These are phyloP conservation scores for Ascochyta viciae-villosae DNA, from an alignment of 2,329 filamentous ascomycete species.

Conservation along the genomic window DNA sequence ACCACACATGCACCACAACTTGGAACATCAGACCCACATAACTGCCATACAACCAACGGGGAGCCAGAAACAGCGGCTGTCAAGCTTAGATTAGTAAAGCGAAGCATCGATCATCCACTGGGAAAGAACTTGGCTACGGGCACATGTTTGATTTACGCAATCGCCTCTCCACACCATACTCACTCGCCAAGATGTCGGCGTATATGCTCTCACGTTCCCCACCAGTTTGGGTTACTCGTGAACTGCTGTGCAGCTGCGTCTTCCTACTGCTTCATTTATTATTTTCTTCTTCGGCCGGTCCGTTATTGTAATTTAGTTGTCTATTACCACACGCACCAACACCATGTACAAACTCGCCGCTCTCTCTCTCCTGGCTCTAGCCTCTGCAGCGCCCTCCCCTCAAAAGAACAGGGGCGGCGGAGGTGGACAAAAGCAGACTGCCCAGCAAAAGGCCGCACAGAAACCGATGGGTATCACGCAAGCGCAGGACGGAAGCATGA, in stretches of 20 bases:
- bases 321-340: neutral
- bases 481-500: slow-evolving; percentile 63
- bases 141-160: slow-evolving; percentile 17
- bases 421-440: slow-evolving; percentile 31
- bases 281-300: slow-evolving; percentile 33
- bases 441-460: slow-evolving; percentile 44
- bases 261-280: slow-evolving; percentile 7
- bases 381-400: slow-evolving; percentile 27
- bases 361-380: slow-evolving; percentile 30
- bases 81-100: slow-evolving; percentile 26
- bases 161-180: neutral
- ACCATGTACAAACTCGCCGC: slow-evolving; percentile 29
- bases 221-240: slow-evolving; percentile 10
- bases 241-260: slow-evolving; percentile 9
- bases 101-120: slow-evolving; percentile 19
- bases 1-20: slow-evolving; percentile 33
- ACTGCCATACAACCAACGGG: neutral
- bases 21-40: slow-evolving; percentile 35
- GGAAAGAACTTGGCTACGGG: slow-evolving; percentile 13
- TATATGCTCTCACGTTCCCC: slow-evolving; percentile 8
- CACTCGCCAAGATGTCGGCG: slow-evolving; percentile 2
- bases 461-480: slow-evolving; percentile 45
- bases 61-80: slow-evolving; percentile 5
- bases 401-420: slow-evolving; percentile 31
- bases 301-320: slow-evolving; percentile 18